Evolutionary conservation across 2,329 filamentous ascomycete species (phyloP).

Genomic region (Fusarium pilosicola): DNA sequence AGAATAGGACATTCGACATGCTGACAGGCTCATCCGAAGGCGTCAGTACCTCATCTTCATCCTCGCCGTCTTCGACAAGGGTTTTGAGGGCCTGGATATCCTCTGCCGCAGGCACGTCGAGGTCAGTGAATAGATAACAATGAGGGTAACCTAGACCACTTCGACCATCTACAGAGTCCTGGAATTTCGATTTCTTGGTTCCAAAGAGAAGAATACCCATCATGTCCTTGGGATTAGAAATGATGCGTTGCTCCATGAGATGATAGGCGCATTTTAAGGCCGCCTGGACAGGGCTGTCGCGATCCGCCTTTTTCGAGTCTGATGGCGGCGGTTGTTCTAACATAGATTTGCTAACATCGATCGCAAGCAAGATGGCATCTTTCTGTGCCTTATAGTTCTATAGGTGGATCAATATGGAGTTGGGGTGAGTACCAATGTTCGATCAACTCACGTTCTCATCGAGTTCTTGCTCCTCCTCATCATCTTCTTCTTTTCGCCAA

Average conservation of each 20-base stretch:
- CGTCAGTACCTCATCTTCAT: slow-evolving; percentile 73
- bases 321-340: slow-evolving; percentile 71
- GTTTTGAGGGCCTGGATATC: slow-evolving; percentile 84
- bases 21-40: slow-evolving; percentile 75
- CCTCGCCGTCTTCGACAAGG: slow-evolving; percentile 81
- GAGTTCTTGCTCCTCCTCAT: slow-evolving; percentile 69
- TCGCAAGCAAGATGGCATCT: slow-evolving; percentile 97
- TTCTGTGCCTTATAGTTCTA: slow-evolving; percentile 91
- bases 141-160: slow-evolving; percentile 79
- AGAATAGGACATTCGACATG: slow-evolving; percentile 92
- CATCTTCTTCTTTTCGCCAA: slow-evolving; percentile 65
- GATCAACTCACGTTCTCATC: slow-evolving; percentile 68
- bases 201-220: slow-evolving; percentile 95
- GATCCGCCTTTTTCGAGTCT: slow-evolving; percentile 78
- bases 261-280: slow-evolving; percentile 94
- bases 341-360: slow-evolving; percentile 92
- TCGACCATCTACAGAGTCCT: slow-evolving; percentile 70
- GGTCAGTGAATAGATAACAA: slow-evolving; percentile 89
- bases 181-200: slow-evolving; percentile 84
- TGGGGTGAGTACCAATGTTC: neutral
- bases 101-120: slow-evolving; percentile 85
- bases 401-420: slow-evolving; percentile 21
- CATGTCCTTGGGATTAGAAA: slow-evolving; percentile 95
- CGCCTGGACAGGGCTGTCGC: slow-evolving; percentile 80
- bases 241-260: slow-evolving; percentile 98